Conservation (phyloP, 352 stramenopile genomes). For the Globisporangium nunn region DNA sequence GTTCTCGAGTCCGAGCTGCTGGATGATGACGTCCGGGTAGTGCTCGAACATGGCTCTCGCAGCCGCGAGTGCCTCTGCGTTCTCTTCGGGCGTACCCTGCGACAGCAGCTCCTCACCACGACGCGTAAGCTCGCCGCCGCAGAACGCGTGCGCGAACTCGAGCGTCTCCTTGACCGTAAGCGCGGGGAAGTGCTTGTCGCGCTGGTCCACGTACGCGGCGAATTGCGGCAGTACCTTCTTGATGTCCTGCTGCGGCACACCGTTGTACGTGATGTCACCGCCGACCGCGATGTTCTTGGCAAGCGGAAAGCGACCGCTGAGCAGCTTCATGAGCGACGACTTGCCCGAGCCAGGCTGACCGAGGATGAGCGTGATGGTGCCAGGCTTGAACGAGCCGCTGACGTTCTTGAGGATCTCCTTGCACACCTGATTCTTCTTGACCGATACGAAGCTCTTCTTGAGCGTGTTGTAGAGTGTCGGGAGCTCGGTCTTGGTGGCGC, state of each 20-base stretch:
- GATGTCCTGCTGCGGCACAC: too few relatives aligned
- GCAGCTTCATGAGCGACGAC: constrained; percentile 16
- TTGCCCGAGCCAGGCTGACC: constrained; percentile 8
- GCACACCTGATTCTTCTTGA: too few relatives aligned
- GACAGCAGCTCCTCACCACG: background rate
- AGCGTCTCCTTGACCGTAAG: constrained; percentile 51
- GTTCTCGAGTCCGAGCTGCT: constrained; percentile 1
- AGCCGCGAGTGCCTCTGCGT: background rate
- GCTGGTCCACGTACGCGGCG: constrained; percentile 39
- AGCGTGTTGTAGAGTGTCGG: too few relatives aligned
- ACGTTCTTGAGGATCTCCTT: too few relatives aligned
- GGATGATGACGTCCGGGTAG: constrained; percentile 1
- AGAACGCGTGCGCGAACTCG: constrained; percentile 34
- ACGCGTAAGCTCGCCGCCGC: constrained; percentile 14
- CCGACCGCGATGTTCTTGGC: constrained; percentile 1
- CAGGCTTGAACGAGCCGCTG: constrained; percentile 5
- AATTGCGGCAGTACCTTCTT: constrained; percentile 20
- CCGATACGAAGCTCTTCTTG: too few relatives aligned
- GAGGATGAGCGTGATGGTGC: constrained; percentile 13
- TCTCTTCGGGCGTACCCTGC: background rate
- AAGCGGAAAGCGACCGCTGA: constrained; percentile 13
- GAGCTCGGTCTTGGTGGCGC: too few relatives aligned
- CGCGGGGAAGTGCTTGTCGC: constrained; percentile 38
- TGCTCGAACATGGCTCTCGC: background rate
- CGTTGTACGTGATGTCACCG: constrained; percentile 17